Conservation (phyloP, 108 stramenopile species). For the Nitzschia sp. region DNA sequence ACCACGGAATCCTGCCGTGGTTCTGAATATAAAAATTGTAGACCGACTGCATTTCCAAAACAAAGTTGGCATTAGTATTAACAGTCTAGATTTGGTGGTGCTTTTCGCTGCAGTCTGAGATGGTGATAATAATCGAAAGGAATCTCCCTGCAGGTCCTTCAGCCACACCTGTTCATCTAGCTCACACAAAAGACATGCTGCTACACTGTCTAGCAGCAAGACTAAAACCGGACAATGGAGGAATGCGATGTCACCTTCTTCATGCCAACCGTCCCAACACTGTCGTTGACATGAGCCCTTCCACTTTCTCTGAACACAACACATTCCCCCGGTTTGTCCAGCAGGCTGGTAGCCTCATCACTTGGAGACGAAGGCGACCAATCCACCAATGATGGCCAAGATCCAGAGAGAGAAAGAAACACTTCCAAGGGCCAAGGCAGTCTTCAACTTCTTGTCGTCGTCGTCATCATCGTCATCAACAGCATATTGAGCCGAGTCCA, state of each 20-base stretch:
- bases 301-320: conserved; percentile 11
- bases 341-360: conserved; percentile 27
- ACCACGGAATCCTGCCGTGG: neutral
- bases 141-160: conserved; percentile 64
- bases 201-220: conserved; percentile 25
- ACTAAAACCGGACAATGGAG: conserved; percentile 7
- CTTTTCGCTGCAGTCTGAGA: conserved; percentile 38
- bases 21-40: neutral
- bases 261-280: conserved; percentile 45
- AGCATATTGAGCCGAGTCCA: neutral
- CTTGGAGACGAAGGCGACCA: conserved; percentile 25
- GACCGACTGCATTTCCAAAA: neutral
- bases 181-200: conserved; percentile 19
- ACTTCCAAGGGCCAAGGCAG: conserved; percentile 33
- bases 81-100: conserved; percentile 32
- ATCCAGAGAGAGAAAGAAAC: conserved; percentile 37
- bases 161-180: conserved; percentile 42
- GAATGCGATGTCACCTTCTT: conserved; percentile 5
- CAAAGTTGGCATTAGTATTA: neutral
- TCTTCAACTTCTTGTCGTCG: conserved; percentile 20
- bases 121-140: conserved; percentile 44
- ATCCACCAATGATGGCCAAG: conserved; percentile 20
- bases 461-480: conserved; percentile 6
- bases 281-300: conserved; percentile 39
- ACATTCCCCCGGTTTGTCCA: conserved; percentile 8